phyloP scores from a whole-genome alignment of 2,329 filamentous ascomycete species.

The Cytospora leucostoma region DNA sequence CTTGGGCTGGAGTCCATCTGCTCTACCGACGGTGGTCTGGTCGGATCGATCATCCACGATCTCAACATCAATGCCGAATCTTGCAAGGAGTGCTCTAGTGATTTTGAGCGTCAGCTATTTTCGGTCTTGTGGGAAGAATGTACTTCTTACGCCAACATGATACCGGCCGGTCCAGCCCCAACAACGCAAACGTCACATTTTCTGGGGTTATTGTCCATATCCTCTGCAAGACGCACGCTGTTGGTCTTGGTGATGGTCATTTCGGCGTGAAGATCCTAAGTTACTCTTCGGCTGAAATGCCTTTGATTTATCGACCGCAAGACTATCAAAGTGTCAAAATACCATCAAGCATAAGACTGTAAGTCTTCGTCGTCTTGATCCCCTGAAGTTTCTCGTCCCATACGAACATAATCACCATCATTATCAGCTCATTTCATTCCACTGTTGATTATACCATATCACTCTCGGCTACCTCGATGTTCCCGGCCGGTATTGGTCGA shows the following conservation, averaged over 20 bases:
- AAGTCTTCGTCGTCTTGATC: neutral
- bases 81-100: slow-evolving; percentile 52
- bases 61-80: slow-evolving; percentile 65
- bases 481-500: neutral
- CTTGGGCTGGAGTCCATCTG: slow-evolving; percentile 71
- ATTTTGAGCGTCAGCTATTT: slow-evolving; percentile 49
- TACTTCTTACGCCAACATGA: slow-evolving; percentile 50
- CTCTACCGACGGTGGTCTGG: slow-evolving; percentile 66
- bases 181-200: slow-evolving; percentile 48
- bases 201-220: neutral
- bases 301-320: neutral
- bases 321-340: neutral
- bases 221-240: neutral
- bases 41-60: slow-evolving; percentile 70
- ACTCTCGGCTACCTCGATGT: neutral
- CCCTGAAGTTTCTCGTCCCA: slow-evolving; percentile 2
- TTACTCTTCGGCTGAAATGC: neutral
- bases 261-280: neutral
- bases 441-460: neutral
- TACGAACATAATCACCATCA: neutral
- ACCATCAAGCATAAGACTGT: neutral
- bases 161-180: slow-evolving; percentile 57
- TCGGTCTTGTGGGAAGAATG: slow-evolving; percentile 26
- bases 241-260: slow-evolving; percentile 13
- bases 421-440: slow-evolving; percentile 8